Evolutionary conservation across 352 stramenopile genomes (phyloP).

Genomic region (Phytophthora tentaculata): DNA sequence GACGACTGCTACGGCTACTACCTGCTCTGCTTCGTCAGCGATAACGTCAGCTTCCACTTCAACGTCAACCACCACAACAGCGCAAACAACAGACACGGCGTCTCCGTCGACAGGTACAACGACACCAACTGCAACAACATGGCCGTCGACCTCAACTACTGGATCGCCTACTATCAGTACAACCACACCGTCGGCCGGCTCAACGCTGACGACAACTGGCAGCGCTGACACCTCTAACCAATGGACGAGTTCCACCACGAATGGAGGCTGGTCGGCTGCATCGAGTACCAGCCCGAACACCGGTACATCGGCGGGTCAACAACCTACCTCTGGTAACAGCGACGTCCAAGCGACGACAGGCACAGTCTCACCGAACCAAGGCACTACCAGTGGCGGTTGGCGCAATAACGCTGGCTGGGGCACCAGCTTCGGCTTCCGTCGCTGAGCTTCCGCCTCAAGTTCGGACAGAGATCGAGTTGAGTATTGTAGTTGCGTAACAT

Average conservation of each 20-base stretch:
- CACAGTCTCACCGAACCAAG: conserved; percentile 23
- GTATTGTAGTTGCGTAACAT: neutral
- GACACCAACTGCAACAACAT: neutral
- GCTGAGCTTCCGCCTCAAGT: conserved; percentile 5
- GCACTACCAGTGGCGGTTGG: conserved; percentile 19
- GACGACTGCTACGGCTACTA: conserved; percentile 6
- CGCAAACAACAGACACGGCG: conserved; percentile 20
- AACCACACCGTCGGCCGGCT: conserved; percentile 16
- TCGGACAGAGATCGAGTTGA: neutral
- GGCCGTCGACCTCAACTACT: conserved; percentile 14
- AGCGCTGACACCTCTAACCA: conserved; percentile 13
- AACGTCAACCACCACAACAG: conserved; percentile 23
- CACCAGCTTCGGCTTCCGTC: conserved; percentile 30
- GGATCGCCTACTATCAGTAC: conserved; percentile 7
- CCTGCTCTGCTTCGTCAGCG: conserved; percentile 10
- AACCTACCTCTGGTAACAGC: neutral
- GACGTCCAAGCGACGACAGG: conserved; percentile 22
- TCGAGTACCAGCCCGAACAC: neutral
- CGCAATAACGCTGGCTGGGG: conserved; percentile 20
- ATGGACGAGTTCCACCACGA: conserved; percentile 16
- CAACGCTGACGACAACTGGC: conserved; percentile 7
- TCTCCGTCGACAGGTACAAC: conserved; percentile 13
- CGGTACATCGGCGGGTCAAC: neutral
- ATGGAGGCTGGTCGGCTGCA: conserved; percentile 3
- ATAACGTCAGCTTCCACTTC: conserved; percentile 5